These are phyloP conservation scores for Wickerhamiella qilinensis DNA, from an alignment of 805 yeast genomes.

Conservation along the genomic window DNA sequence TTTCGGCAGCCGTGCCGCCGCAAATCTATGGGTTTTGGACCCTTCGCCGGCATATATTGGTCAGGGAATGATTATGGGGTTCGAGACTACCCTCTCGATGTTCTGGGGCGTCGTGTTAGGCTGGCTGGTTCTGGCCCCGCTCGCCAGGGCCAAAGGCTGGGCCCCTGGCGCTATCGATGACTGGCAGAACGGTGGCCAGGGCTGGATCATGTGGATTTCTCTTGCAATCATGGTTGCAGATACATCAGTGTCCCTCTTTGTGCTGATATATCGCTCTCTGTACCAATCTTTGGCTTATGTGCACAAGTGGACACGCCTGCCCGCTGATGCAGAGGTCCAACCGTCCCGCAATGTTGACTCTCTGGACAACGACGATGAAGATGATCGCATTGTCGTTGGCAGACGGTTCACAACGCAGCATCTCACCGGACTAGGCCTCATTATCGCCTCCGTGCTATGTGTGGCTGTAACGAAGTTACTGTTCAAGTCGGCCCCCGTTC, in stretches of 20 bases:
- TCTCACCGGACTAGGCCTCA: conserved; percentile 42
- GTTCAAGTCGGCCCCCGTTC: conserved; percentile 54
- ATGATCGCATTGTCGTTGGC: conserved; percentile 32
- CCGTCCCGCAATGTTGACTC: background rate
- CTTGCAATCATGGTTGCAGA: conserved; percentile 89
- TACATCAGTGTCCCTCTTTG: conserved; percentile 58
- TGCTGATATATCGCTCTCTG: conserved; percentile 3
- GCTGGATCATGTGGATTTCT: conserved; percentile 94
- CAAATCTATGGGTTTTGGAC: conserved; percentile 73
- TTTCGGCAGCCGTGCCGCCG: conserved; percentile 51
- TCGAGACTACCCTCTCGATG: conserved; percentile 83
- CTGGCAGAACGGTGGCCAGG: conserved; percentile 90
- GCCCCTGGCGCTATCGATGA: conserved; percentile 80
- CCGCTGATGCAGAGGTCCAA: conserved; percentile 3
- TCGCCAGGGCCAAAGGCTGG: conserved; percentile 59
- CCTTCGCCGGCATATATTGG: conserved; percentile 97
- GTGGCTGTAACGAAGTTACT: conserved; percentile 44
- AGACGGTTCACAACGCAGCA: conserved; percentile 10
- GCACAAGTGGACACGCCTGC: background rate
- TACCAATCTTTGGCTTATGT: background rate
- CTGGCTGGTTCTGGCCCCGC: conserved; percentile 83
- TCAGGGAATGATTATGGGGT: conserved; percentile 95
- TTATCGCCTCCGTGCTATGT: conserved; percentile 52
- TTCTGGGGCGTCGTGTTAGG: conserved; percentile 77
- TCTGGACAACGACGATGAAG: conserved; percentile 8